These are phyloP conservation scores for Alternaria hordeiaustralica DNA, from an alignment of 2,329 filamentous ascomycete species.

Conservation along the genomic window DNA sequence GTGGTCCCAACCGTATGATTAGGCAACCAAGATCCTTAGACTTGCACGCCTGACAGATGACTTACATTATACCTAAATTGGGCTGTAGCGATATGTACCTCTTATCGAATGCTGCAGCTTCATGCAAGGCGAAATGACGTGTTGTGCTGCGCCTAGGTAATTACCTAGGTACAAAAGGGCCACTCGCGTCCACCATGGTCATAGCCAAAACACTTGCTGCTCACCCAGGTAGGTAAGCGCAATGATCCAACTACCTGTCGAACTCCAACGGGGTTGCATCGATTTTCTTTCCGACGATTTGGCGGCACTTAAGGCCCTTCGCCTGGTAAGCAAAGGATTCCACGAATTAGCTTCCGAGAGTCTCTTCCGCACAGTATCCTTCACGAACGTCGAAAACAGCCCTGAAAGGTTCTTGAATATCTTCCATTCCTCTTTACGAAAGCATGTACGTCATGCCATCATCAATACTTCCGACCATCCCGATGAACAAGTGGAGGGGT, in stretches of 20 bases:
- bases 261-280: neutral
- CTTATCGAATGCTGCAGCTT: neutral
- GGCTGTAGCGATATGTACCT: neutral
- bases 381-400: neutral
- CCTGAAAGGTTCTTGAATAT: neutral
- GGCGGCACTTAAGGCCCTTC: neutral
- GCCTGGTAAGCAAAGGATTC: neutral
- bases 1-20: slow-evolving; percentile 24
- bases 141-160: neutral
- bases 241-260: neutral
- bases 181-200: neutral
- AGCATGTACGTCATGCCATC: neutral
- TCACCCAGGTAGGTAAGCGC: neutral
- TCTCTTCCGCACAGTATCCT: neutral
- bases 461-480: neutral
- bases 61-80: neutral
- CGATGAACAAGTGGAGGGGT: too few relatives aligned
- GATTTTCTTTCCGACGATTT: neutral
- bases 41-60: neutral
- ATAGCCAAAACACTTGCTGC: neutral
- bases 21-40: neutral
- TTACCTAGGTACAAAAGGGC: slow-evolving; percentile 4
- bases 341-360: neutral
- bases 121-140: neutral
- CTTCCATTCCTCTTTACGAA: neutral